Evolutionary conservation across 495 filamentous ascomycete species (phyloP).

Genomic region (Neurospora cerealis): DNA sequence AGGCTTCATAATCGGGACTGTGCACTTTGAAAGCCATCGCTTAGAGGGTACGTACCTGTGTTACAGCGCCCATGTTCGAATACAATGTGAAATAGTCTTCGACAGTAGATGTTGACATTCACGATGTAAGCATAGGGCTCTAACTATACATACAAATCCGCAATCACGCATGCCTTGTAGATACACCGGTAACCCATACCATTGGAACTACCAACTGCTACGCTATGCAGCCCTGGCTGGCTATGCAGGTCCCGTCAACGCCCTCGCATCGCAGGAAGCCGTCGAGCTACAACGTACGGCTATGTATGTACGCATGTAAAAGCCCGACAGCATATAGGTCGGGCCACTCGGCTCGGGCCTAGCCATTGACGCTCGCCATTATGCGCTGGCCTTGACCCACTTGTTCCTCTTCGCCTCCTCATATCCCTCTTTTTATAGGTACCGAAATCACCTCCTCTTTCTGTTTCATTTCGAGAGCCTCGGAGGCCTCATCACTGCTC

Average conservation of each 20-base stretch:
- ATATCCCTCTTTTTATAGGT: not conserved
- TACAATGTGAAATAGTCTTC: not conserved
- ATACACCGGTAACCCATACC: not conserved
- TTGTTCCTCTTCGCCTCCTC: not conserved
- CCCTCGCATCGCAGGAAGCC: not conserved
- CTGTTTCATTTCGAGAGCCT: not conserved
- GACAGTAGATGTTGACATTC: not conserved
- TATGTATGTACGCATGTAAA: not conserved
- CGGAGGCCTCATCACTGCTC: not conserved
- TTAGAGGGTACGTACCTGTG: not conserved
- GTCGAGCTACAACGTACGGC: not conserved
- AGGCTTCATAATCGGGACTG: not conserved
- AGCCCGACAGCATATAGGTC: not conserved
- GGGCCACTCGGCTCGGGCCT: not conserved
- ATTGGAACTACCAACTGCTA: not conserved
- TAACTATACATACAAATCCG: not conserved
- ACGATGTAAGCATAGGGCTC: not conserved
- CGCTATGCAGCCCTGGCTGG: not conserved
- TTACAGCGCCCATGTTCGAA: not conserved
- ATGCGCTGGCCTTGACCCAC: not conserved
- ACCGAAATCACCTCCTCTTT: not conserved
- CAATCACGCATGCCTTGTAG: not conserved
- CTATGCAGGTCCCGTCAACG: not conserved
- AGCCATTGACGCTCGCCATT: not conserved
- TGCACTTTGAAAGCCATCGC: not conserved